A percentile compares a stretch with the other conserved stretches of the same genome.
Conservation (phyloP, 345 rosid species). For the Mallotus nudiflorus region DNA sequence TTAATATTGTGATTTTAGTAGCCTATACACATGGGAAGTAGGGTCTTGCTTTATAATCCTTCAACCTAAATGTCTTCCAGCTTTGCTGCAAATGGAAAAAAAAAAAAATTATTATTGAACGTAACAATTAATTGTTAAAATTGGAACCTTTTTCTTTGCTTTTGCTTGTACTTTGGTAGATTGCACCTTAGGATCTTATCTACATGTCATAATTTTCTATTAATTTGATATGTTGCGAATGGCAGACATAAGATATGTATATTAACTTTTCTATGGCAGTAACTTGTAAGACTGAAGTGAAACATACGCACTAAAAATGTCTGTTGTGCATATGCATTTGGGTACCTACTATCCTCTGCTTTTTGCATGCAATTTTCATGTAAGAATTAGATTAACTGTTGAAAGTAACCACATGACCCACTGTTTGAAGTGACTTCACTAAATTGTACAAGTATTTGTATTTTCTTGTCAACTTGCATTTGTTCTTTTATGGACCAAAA, state of each 20-base stretch:
- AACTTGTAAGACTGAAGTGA: slow-evolving; percentile 3
- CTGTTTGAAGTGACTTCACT: slow-evolving; percentile 6
- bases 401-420: slow-evolving; percentile 17
- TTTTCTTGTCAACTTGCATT: slow-evolving; percentile 19
- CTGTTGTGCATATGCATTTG: slow-evolving; percentile 25
- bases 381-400: slow-evolving; percentile 17
- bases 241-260: slow-evolving; percentile 8
- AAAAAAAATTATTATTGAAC: not conserved
- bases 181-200: not conserved
- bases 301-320: slow-evolving; percentile 9
- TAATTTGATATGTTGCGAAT: slow-evolving; percentile 13
- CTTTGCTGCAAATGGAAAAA: not conserved
- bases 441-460: slow-evolving; percentile 13
- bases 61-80: slow-evolving; percentile 12
- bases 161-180: not conserved
- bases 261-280: slow-evolving; percentile 15
- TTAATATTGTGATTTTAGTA: slow-evolving; percentile 15
- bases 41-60: slow-evolving; percentile 12
- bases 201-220: not conserved
- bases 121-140: not conserved
- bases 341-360: slow-evolving; percentile 7
- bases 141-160: not conserved
- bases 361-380: slow-evolving; percentile 9
- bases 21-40: slow-evolving; percentile 14
- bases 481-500: slow-evolving; percentile 20